Percentiles rank a stretch among this genome's conserved stretches.
Conservation (phyloP, 208 protist species). For the Wallacemonas sp. region DNA sequence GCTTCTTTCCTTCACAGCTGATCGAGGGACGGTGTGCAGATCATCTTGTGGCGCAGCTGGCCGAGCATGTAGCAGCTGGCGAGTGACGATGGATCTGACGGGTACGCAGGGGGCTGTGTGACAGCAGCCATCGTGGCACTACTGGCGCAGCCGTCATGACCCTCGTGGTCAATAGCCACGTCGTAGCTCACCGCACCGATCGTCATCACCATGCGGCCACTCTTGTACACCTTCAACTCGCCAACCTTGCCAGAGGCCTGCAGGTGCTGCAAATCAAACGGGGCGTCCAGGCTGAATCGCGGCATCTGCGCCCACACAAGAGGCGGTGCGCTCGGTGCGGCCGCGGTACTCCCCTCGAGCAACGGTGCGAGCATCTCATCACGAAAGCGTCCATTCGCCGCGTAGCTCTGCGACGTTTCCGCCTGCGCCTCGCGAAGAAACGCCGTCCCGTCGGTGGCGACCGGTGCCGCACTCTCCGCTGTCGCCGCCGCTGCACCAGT, state of each 20-base stretch:
- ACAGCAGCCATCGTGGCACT: conserved; percentile 48
- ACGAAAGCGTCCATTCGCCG: conserved; percentile 69
- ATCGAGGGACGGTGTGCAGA: conserved; percentile 71
- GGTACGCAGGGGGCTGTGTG: conserved; percentile 44
- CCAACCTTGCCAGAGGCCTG: conserved; percentile 70
- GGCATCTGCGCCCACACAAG: conserved; percentile 86
- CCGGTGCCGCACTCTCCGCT: conserved; percentile 17
- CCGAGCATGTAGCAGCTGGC: conserved; percentile 73
- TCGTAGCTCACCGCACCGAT: conserved; percentile 81
- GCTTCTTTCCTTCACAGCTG: too few relatives aligned
- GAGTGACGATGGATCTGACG: conserved; percentile 29
- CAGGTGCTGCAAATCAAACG: conserved; percentile 49
- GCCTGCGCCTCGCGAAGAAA: conserved; percentile 64
- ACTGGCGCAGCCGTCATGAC: conserved; percentile 22
- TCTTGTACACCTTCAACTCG: conserved; percentile 75
- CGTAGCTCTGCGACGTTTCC: conserved; percentile 38
- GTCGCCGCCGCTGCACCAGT: background rate
- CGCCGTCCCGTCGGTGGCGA: conserved; percentile 46
- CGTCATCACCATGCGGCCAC: conserved; percentile 80
- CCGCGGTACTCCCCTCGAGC: background rate
- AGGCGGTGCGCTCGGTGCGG: conserved; percentile 12
- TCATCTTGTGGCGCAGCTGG: conserved; percentile 66
- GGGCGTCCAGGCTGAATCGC: conserved; percentile 52
- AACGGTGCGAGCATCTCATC: conserved; percentile 34
- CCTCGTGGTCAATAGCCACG: conserved; percentile 55